Percentiles rank a stretch among this genome's conserved stretches.
phyloP scores from a whole-genome alignment of 73 alveolate genomes.

The Diophrys appendiculata region DNA sequence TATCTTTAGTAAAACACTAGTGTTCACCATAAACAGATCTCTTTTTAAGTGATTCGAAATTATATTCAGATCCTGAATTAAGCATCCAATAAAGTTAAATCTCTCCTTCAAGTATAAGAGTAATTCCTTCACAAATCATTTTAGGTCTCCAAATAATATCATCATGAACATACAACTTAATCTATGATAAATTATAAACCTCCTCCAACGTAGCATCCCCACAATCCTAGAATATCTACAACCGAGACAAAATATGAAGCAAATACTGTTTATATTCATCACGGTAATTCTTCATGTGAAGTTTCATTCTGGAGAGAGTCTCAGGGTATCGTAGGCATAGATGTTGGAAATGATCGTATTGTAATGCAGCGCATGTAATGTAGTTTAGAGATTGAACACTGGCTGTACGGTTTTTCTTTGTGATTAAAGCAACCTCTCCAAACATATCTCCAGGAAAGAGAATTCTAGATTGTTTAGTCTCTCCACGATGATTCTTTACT shows the following conservation, averaged over 20 bases:
- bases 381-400: slow-evolving; percentile 67
- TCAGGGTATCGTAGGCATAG: slow-evolving; percentile 43
- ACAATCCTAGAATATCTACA: neutral
- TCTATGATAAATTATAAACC: neutral
- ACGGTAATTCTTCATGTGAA: slow-evolving; percentile 41
- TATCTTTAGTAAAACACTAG: neutral
- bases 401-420: slow-evolving; percentile 80
- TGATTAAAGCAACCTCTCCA: slow-evolving; percentile 83
- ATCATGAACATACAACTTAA: neutral
- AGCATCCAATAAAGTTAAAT: neutral
- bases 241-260: neutral
- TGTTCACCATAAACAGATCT: neutral
- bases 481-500: slow-evolving; percentile 6
- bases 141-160: neutral
- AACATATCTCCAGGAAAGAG: slow-evolving; percentile 45
- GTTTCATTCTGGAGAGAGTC: slow-evolving; percentile 26
- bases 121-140: neutral
- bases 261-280: slow-evolving; percentile 18
- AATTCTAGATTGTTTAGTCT: slow-evolving; percentile 60
- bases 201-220: neutral
- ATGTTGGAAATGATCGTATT: slow-evolving; percentile 61
- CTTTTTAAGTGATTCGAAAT: neutral
- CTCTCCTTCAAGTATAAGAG: neutral
- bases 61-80: neutral
- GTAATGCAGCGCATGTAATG: slow-evolving; percentile 65